Conservation (phyloP, 352 stramenopile species). For the Globisporangium viniferum region DNA sequence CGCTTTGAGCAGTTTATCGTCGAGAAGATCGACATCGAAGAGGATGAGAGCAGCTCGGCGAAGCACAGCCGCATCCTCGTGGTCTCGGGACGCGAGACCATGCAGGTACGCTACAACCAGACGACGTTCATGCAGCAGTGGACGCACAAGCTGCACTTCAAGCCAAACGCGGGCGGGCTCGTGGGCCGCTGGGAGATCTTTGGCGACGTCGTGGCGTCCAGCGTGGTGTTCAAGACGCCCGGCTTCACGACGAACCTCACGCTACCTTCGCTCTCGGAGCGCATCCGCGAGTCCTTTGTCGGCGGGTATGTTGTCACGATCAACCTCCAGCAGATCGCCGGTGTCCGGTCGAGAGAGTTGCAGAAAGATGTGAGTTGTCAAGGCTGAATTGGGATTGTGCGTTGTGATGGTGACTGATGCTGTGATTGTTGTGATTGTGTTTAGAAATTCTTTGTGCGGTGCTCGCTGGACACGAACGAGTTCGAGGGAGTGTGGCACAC, state of each 20-base stretch:
- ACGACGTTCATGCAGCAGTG: slow-evolving; percentile 87
- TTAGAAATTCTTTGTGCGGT: slow-evolving; percentile 79
- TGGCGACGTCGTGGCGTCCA: slow-evolving; percentile 80
- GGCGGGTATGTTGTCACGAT: slow-evolving; percentile 78
- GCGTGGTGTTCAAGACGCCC: slow-evolving; percentile 78
- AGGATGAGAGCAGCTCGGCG: slow-evolving; percentile 25
- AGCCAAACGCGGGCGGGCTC: slow-evolving; percentile 38
- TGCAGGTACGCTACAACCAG: slow-evolving; percentile 81
- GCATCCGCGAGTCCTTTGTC: slow-evolving; percentile 82
- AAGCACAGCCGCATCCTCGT: slow-evolving; percentile 59
- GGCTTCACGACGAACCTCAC: slow-evolving; percentile 80
- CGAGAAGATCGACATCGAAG: slow-evolving; percentile 65
- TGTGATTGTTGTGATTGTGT: not conserved
- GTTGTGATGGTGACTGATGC: not conserved
- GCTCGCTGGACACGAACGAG: slow-evolving; percentile 80
- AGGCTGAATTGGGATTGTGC: not conserved
- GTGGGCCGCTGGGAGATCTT: slow-evolving; percentile 85
- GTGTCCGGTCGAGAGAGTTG: slow-evolving; percentile 57
- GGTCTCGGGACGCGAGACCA: slow-evolving; percentile 72
- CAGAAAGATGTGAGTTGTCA: slow-evolving; percentile 42
- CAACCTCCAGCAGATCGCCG: slow-evolving; percentile 58
- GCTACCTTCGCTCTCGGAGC: slow-evolving; percentile 71
- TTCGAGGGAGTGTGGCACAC: slow-evolving; percentile 85
- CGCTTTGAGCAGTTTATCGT: slow-evolving; percentile 76
- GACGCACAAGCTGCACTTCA: slow-evolving; percentile 85